A percentile compares a stretch with the other conserved stretches of the same genome.
Evolutionary conservation across 1,139 yeast genomes (phyloP).

Genomic region (Lodderomyces oxycetoniae): DNA sequence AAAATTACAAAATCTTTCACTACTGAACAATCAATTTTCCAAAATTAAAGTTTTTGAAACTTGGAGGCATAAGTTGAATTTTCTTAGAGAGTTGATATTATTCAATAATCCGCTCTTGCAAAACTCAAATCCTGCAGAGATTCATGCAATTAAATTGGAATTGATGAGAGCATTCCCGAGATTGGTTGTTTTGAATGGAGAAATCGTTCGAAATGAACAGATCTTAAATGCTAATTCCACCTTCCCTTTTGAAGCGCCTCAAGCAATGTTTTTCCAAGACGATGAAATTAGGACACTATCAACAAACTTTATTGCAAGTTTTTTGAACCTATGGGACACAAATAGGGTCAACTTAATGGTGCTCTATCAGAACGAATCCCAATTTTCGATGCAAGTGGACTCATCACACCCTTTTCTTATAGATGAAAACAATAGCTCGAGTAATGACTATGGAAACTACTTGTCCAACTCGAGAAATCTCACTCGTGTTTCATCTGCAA

Average conservation of each 20-base stretch:
- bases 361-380: slow-evolving; percentile 78
- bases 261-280: slow-evolving; percentile 70
- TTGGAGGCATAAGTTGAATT: slow-evolving; percentile 74
- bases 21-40: slow-evolving; percentile 67
- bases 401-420: slow-evolving; percentile 49
- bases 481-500: slow-evolving; percentile 58
- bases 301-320: slow-evolving; percentile 71
- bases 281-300: slow-evolving; percentile 66
- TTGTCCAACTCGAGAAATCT: slow-evolving; percentile 73
- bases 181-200: slow-evolving; percentile 74
- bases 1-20: slow-evolving; percentile 65
- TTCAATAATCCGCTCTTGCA: slow-evolving; percentile 70
- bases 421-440: slow-evolving; percentile 26
- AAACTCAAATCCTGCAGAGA: slow-evolving; percentile 24
- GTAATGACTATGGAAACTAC: slow-evolving; percentile 58
- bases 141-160: slow-evolving; percentile 53
- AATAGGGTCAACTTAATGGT: slow-evolving; percentile 66
- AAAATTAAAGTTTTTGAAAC: slow-evolving; percentile 58
- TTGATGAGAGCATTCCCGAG: slow-evolving; percentile 72
- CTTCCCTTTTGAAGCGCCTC: slow-evolving; percentile 49
- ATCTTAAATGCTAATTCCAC: slow-evolving; percentile 49
- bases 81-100: slow-evolving; percentile 69
- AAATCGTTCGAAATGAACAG: slow-evolving; percentile 66
- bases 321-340: slow-evolving; percentile 74
- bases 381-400: slow-evolving; percentile 68